Evolutionary conservation across 106 monocot species (phyloP), one percentile per base, ranked within the genome.

Genomic region (Dioscorea zingiberensis): DNA sequence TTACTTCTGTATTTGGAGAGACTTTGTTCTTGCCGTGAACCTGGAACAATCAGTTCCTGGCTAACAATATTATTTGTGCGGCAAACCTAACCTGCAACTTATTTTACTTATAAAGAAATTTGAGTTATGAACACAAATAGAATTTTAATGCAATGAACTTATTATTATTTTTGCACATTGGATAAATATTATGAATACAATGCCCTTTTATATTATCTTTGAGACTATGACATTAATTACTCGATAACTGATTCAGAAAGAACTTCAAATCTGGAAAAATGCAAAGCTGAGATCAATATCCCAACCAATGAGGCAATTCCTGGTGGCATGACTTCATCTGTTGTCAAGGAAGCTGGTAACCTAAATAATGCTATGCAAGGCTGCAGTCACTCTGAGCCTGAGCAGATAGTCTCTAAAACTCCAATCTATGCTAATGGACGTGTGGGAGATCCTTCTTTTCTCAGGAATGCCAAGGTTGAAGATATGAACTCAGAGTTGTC

Each of bases 281-380:
- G 38, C 22, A 32, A 51, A 59, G 23, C 25, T 64, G 51, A 51
- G 51, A 19, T 51, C 15, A 51, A 28, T 88, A 91, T 26, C 66
- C 63, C 54, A 81, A 65, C 55, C 63, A 84, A 51, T 27, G 54
- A 11, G 51, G 18, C 44, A 24, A 48, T 30, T 56, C 18, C 58
- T 61, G 68, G 54, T 72, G 73, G 21, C 58, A 24, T 13, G 27
- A 19, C 62, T 63, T 44, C n/a, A 38, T 15, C 53, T 25, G 53
- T 55, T 72, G 56, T 68, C 26, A 54, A 51, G n/a, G 44, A 63
- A 51, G 56, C 17, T 69, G 63, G 17, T 44, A 3, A 10, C 49
- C 30, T 53, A 58, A 44, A 70, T 30, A 55, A 25, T 38, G 9
- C 2, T 13, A 29, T 25, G 19, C 46, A 30, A 66, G 67, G 15